phyloP scores from a whole-genome alignment of 2,329 filamentous ascomycete genomes.

The Davidsoniella virescens region DNA sequence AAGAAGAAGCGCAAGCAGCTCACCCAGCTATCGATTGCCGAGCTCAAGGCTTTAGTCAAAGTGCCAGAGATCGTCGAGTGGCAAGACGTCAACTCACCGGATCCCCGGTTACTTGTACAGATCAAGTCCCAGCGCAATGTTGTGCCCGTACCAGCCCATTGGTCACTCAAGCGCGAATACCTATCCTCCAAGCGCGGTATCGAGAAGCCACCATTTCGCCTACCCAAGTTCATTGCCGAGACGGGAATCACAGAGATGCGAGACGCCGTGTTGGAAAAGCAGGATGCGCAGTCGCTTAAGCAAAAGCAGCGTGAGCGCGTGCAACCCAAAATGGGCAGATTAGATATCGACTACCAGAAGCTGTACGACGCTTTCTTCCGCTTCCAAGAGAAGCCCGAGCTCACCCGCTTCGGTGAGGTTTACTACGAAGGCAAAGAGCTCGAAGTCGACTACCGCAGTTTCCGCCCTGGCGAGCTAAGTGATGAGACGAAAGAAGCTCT shows the following conservation, averaged over 20 bases:
- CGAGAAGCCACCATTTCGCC: slow-evolving; percentile 81
- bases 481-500: slow-evolving; percentile 84
- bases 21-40: slow-evolving; percentile 84
- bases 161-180: slow-evolving; percentile 94
- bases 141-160: slow-evolving; percentile 84
- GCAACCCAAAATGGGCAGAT: slow-evolving; percentile 85
- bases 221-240: slow-evolving; percentile 93
- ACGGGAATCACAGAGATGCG: slow-evolving; percentile 98
- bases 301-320: slow-evolving; percentile 93
- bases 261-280: slow-evolving; percentile 88
- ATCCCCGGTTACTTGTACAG: slow-evolving; percentile 77
- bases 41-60: slow-evolving; percentile 79
- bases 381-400: slow-evolving; percentile 86
- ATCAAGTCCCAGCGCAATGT: slow-evolving; percentile 94
- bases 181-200: slow-evolving; percentile 92
- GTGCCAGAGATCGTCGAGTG: slow-evolving; percentile 94
- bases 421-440: slow-evolving; percentile 99
- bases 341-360: slow-evolving; percentile 97
- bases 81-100: slow-evolving; percentile 84
- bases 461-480: slow-evolving; percentile 77
- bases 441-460: slow-evolving; percentile 82
- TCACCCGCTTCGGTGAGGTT: slow-evolving; percentile 94
- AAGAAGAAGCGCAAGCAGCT: slow-evolving; percentile 90
- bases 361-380: slow-evolving; percentile 97
- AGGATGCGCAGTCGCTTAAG: slow-evolving; percentile 79